Conservation (phyloP, 306 rosid species). For the Fragaria ananassa region DNA sequence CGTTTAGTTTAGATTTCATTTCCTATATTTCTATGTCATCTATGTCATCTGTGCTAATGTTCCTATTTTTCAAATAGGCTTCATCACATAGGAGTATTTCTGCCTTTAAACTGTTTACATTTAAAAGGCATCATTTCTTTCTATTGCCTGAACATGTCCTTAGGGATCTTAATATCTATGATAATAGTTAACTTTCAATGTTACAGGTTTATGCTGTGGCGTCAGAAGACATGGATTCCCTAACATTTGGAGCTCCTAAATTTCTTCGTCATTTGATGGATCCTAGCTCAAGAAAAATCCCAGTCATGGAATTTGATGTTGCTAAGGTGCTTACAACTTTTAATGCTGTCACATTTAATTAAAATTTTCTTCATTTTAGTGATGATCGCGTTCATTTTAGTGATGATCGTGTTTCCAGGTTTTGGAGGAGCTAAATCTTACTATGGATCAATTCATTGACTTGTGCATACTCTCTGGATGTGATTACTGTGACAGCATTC, state of each 20-base stretch:
- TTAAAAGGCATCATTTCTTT: not conserved
- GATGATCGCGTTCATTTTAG: conserved; percentile 20
- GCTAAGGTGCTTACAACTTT: conserved; percentile 58
- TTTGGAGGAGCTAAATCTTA: conserved; percentile 79
- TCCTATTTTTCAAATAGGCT: conserved; percentile 16
- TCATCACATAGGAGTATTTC: conserved; percentile 9
- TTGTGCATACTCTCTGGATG: conserved; percentile 97
- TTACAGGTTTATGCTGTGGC: conserved; percentile 91
- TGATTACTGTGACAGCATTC: conserved; percentile 86
- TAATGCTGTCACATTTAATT: conserved; percentile 2
- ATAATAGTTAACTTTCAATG: not conserved
- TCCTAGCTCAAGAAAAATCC: conserved; percentile 94
- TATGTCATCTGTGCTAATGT: not conserved
- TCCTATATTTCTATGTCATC: not conserved
- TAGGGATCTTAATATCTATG: not conserved
- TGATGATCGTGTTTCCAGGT: conserved; percentile 45
- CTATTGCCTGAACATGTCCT: not conserved
- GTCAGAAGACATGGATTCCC: conserved; percentile 97
- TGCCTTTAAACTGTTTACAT: not conserved
- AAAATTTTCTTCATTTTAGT: conserved; percentile 25
- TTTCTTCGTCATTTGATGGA: conserved; percentile 98
- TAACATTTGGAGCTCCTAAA: conserved; percentile 88
- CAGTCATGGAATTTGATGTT: conserved; percentile 94
- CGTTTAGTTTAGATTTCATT: not conserved
- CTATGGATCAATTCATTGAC: conserved; percentile 94